phyloP scores from a whole-genome alignment of 805 yeast species.

The Tetrapisispora namnaoensis region DNA sequence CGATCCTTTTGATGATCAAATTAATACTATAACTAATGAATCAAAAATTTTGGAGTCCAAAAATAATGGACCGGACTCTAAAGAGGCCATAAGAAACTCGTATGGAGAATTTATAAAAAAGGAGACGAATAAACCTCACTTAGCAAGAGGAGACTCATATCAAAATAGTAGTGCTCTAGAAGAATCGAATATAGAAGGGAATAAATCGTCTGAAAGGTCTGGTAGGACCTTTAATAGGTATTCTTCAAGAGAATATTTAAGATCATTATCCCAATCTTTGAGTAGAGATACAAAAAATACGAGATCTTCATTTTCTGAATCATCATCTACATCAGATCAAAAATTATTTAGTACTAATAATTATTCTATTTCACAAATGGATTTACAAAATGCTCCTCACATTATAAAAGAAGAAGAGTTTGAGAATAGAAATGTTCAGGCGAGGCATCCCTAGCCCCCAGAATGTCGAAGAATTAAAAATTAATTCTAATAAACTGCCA shows the following conservation, averaged over 20 bases:
- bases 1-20: constrained; percentile 18
- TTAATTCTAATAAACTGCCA: not conserved
- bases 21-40: not conserved
- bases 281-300: constrained; percentile 16
- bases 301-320: constrained; percentile 2
- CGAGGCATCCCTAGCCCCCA: constrained; percentile 6
- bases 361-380: constrained; percentile 23
- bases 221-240: constrained; percentile 18
- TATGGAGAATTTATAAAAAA: constrained; percentile 23
- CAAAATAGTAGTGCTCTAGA: constrained; percentile 44
- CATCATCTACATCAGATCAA: not conserved
- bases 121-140: constrained; percentile 40
- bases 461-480: not conserved
- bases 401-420: constrained; percentile 16
- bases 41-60: not conserved
- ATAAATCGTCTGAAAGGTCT: constrained; percentile 8
- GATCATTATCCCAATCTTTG: constrained; percentile 34
- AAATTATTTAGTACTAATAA: constrained; percentile 20
- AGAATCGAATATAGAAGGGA: constrained; percentile 19
- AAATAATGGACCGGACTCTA: not conserved
- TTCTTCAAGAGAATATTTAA: constrained; percentile 39
- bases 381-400: constrained; percentile 21
- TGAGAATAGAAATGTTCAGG: constrained; percentile 16
- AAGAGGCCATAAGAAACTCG: constrained; percentile 19
- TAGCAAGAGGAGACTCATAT: constrained; percentile 72